These are phyloP conservation scores for Ascochyta viciae-villosae DNA, from an alignment of 2,329 filamentous ascomycete species.

Conservation along the genomic window DNA sequence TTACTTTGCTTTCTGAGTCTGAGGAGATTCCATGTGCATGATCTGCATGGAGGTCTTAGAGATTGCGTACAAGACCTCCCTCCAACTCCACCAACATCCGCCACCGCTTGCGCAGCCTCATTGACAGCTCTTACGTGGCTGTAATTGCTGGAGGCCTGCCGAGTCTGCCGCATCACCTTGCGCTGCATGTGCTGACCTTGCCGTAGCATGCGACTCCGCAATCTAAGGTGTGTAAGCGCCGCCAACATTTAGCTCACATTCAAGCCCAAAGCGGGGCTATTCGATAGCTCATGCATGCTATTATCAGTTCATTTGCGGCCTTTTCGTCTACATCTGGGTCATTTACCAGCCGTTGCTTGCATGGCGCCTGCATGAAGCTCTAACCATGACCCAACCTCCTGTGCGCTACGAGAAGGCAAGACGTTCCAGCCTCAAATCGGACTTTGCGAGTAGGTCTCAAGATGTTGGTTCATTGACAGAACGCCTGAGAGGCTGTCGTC, in stretches of 20 bases:
- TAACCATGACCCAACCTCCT: slow-evolving; percentile 25
- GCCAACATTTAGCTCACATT: slow-evolving; percentile 44
- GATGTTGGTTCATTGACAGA: slow-evolving; percentile 4
- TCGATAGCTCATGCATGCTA: slow-evolving; percentile 35
- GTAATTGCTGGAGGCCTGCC: neutral
- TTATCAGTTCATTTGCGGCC: slow-evolving; percentile 39
- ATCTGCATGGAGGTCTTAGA: slow-evolving; percentile 9
- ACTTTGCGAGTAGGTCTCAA: slow-evolving; percentile 3
- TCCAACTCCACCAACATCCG: neutral
- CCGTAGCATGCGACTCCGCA: slow-evolving; percentile 12
- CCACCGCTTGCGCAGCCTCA: neutral
- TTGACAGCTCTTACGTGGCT: neutral
- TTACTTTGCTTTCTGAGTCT: slow-evolving; percentile 8
- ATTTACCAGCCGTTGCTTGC: slow-evolving; percentile 35
- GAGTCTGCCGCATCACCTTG: slow-evolving; percentile 2
- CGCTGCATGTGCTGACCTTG: slow-evolving; percentile 8
- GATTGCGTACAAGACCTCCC: neutral
- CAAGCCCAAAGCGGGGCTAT: slow-evolving; percentile 37
- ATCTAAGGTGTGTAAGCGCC: slow-evolving; percentile 24
- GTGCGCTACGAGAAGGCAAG: slow-evolving; percentile 19
- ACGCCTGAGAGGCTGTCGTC: neutral
- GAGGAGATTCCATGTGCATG: slow-evolving; percentile 1
- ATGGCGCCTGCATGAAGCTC: slow-evolving; percentile 31
- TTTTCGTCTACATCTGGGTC: slow-evolving; percentile 30
- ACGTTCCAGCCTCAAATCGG: slow-evolving; percentile 21